Evolutionary conservation across 1,284 basidiomycete genomes (phyloP).

Genomic region (Cystobasidium sp.): DNA sequence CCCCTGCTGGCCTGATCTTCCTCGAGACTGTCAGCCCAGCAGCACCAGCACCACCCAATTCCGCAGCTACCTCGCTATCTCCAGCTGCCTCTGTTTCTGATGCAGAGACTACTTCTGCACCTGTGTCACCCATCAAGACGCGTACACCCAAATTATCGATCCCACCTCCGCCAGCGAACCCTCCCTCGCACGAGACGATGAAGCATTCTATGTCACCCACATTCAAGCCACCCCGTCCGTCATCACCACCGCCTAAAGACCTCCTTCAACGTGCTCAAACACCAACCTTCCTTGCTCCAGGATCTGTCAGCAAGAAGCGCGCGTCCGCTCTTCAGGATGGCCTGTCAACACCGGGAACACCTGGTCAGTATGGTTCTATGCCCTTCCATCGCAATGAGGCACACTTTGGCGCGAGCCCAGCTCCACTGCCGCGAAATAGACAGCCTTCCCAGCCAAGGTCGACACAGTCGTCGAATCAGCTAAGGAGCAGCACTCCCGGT

Average conservation of each 20-base stretch:
- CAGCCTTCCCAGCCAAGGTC: constrained; percentile 21
- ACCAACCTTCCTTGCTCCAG: constrained; percentile 66
- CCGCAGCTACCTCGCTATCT: constrained; percentile 4
- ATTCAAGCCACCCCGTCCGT: constrained; percentile 71
- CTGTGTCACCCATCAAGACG: constrained; percentile 18
- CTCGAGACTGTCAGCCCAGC: constrained; percentile 12
- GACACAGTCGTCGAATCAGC: constrained; percentile 11
- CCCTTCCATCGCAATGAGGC: constrained; percentile 22
- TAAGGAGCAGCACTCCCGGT: constrained; percentile 21
- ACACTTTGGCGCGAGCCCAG: constrained; percentile 32
- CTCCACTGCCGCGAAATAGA: constrained; percentile 27
- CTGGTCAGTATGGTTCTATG: constrained; percentile 28
- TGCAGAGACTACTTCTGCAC: constrained; percentile 2
- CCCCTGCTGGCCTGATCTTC: constrained; percentile 20
- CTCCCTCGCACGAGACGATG: constrained; percentile 32
- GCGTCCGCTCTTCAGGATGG: constrained; percentile 16
- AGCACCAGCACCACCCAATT: constrained; percentile 14
- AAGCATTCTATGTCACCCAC: constrained; percentile 33
- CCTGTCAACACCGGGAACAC: constrained; percentile 7
- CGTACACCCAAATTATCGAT: constrained; percentile 39
- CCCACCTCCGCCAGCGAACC: constrained; percentile 38
- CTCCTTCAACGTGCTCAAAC: constrained; percentile 84
- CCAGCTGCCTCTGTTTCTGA: not conserved
- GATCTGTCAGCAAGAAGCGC: constrained; percentile 42
- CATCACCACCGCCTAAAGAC: constrained; percentile 84